These are phyloP conservation scores for Vaccinium corymbosum DNA, from an alignment of 148 eudicot species.

Conservation along the genomic window DNA sequence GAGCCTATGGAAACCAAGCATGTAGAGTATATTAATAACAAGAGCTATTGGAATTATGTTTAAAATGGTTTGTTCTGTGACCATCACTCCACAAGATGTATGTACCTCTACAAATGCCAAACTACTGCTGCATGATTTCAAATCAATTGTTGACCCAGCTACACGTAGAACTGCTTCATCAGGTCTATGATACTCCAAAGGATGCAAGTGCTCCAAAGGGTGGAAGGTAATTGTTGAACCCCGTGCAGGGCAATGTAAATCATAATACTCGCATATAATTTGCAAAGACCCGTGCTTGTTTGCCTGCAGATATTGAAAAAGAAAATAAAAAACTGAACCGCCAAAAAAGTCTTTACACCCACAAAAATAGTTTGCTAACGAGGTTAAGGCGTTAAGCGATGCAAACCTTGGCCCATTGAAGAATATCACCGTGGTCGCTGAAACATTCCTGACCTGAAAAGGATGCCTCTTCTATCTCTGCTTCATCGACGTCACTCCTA, in stretches of 20 bases:
- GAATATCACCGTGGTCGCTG: conserved; percentile 66
- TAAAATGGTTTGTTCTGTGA: not conserved
- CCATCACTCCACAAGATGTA: conserved; percentile 15
- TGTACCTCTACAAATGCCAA: conserved; percentile 84
- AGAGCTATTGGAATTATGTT: not conserved
- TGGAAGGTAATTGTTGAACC: conserved; percentile 77
- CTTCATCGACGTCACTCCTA: conserved; percentile 67
- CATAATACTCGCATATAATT: conserved; percentile 78
- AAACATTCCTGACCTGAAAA: conserved; percentile 72
- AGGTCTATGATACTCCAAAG: conserved; percentile 73
- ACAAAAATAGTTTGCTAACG: not conserved
- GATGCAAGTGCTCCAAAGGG: conserved; percentile 88
- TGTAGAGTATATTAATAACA: not conserved
- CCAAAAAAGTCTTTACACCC: conserved; percentile 9
- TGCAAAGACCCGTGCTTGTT: conserved; percentile 78
- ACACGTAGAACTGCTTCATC: conserved; percentile 50
- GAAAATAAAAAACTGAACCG: not conserved
- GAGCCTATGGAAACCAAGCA: conserved; percentile 39
- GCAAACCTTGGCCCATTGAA: conserved; percentile 93
- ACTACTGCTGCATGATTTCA: conserved; percentile 64
- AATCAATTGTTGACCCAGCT: conserved; percentile 61
- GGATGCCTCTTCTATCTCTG: conserved; percentile 77
- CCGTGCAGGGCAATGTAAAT: conserved; percentile 57
- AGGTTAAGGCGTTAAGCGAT: conserved; percentile 7
- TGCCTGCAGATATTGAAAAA: conserved; percentile 41